phyloP scores from a whole-genome alignment of 345 rosid genomes.

The Adansonia digitata region DNA sequence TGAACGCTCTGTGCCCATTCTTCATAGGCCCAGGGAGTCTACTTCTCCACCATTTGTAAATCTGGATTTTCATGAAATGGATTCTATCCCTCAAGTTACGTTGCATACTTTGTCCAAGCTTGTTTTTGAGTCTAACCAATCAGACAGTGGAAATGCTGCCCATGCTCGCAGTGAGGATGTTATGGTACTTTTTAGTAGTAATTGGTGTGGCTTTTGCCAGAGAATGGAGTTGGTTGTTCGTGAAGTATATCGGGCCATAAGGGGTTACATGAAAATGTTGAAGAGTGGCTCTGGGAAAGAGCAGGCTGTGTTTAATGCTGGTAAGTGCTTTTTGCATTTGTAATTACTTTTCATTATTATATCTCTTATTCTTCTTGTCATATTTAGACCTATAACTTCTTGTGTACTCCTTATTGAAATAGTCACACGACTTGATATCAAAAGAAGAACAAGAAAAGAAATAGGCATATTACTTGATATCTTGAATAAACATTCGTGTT shows the following conservation, averaged over 20 bases:
- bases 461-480: not conserved
- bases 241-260: conserved; percentile 68
- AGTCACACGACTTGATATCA: not conserved
- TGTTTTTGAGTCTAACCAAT: conserved; percentile 53
- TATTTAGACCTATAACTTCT: not conserved
- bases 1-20: conserved; percentile 46
- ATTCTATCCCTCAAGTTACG: conserved; percentile 67
- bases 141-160: conserved; percentile 30
- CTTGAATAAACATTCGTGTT: not conserved
- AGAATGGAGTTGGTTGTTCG: conserved; percentile 87
- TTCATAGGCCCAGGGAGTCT: conserved; percentile 41
- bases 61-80: conserved; percentile 71
- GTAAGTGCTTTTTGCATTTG: conserved; percentile 30
- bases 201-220: conserved; percentile 95
- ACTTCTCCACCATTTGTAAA: conserved; percentile 73
- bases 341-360: conserved; percentile 5
- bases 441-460: not conserved
- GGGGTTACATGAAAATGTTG: conserved; percentile 39
- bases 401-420: not conserved
- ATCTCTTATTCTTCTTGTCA: conserved; percentile 5
- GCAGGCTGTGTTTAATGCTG: conserved; percentile 30
- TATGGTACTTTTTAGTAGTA: conserved; percentile 76
- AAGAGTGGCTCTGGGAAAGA: conserved; percentile 34
- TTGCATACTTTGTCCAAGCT: conserved; percentile 46
- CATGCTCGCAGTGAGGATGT: conserved; percentile 62